Conservation (phyloP, 31 red algal species). For the Bonnemaisonia californica region DNA sequence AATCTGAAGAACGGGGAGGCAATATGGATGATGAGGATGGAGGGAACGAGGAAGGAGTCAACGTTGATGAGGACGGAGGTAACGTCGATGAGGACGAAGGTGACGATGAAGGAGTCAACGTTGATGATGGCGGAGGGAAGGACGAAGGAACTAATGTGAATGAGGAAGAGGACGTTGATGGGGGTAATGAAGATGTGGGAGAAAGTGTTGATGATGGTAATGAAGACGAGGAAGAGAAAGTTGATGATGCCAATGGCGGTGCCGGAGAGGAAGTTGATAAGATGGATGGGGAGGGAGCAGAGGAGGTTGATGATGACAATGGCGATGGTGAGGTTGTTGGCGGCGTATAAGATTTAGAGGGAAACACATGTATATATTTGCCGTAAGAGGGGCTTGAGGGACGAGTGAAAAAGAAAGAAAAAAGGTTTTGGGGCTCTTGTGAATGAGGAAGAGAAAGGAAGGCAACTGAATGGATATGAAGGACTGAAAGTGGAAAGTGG, state of each 20-base stretch:
- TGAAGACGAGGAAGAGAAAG: neutral
- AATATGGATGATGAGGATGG: neutral
- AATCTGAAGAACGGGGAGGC: neutral
- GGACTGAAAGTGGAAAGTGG: no score
- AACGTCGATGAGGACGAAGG: neutral
- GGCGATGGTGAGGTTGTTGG: neutral
- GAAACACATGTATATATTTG: no score
- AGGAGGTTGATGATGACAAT: neutral
- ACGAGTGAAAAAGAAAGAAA: no score
- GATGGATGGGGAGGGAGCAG: neutral
- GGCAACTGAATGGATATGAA: no score
- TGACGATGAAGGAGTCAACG: neutral
- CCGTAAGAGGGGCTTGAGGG: no score
- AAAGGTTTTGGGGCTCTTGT: no score
- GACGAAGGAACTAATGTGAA: neutral
- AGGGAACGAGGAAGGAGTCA: neutral
- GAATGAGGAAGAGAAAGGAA: no score
- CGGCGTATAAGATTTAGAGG: no score
- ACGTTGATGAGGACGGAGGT: neutral
- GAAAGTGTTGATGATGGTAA: neutral
- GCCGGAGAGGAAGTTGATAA: neutral
- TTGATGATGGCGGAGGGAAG: neutral
- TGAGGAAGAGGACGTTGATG: neutral
- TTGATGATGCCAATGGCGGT: no score
- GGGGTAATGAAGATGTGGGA: neutral